Evolutionary conservation across 768 basidiomycete species (phyloP).

Genomic region (Neoboletus brunneissimus): DNA sequence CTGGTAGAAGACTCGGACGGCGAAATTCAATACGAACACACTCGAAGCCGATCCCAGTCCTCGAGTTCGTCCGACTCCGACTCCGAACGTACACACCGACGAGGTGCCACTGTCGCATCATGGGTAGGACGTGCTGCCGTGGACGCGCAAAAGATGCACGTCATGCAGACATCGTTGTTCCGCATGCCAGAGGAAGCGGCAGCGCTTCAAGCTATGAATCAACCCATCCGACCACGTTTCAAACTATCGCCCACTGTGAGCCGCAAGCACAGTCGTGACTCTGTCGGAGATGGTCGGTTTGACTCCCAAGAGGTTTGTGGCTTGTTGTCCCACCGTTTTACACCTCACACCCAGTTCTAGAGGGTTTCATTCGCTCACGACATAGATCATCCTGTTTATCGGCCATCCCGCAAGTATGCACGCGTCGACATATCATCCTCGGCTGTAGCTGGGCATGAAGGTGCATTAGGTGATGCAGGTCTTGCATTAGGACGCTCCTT

Average conservation of each 20-base stretch:
- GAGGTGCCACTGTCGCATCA: constrained; percentile 53
- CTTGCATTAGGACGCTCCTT: constrained; percentile 84
- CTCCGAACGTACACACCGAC: constrained; percentile 14
- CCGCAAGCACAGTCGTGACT: constrained; percentile 76
- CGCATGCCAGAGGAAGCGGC: constrained; percentile 72
- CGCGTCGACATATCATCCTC: constrained; percentile 70
- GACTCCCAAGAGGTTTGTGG: constrained; percentile 59
- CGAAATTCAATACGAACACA: constrained; percentile 46
- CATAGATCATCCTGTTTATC: constrained; percentile 61
- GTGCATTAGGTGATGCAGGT: constrained; percentile 73
- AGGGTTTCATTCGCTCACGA: constrained; percentile 78
- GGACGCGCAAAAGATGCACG: constrained; percentile 86
- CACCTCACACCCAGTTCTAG: constrained; percentile 36
- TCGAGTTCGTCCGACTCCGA: constrained; percentile 27
- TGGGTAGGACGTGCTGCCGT: constrained; percentile 74
- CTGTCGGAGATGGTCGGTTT: constrained; percentile 66
- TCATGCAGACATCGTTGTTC: constrained; percentile 91
- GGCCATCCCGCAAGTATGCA: constrained; percentile 78
- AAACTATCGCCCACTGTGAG: constrained; percentile 41
- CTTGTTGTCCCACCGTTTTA: neutral
- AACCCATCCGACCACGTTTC: constrained; percentile 36
- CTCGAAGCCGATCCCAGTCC: constrained; percentile 36
- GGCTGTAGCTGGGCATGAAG: constrained; percentile 61
- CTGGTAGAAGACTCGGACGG: constrained; percentile 55
- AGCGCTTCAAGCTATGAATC: constrained; percentile 53